phyloP scores from a whole-genome alignment of 2,329 filamentous ascomycete species.

The Sporothrix pallida region DNA sequence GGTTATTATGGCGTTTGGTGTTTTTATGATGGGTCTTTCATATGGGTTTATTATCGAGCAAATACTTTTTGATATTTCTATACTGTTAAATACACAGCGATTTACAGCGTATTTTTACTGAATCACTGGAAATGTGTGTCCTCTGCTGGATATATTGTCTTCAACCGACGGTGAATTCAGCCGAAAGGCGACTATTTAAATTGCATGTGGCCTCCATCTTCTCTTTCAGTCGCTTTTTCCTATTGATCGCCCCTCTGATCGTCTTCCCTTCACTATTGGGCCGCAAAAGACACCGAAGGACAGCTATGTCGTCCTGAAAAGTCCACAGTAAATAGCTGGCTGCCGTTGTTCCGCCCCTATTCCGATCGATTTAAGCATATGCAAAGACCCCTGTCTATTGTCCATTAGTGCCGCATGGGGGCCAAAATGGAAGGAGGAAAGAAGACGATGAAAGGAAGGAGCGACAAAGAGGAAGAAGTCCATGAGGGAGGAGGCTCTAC shows the following conservation, averaged over 20 bases:
- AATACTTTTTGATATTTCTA: background rate
- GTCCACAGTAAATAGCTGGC: background rate
- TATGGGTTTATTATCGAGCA: background rate
- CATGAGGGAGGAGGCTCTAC: background rate
- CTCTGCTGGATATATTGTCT: background rate
- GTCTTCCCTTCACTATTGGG: background rate
- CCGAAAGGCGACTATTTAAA: background rate
- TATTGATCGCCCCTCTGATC: no score
- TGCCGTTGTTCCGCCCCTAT: background rate
- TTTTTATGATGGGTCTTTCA: background rate
- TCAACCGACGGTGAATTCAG: slow-evolving; percentile 1
- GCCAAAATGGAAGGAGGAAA: background rate
- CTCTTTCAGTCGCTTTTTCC: no score
- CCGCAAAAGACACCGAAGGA: background rate
- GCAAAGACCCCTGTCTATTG: background rate
- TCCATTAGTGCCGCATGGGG: background rate
- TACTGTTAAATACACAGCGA: background rate
- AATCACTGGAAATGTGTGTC: background rate
- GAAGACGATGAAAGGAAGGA: background rate
- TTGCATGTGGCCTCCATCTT: background rate
- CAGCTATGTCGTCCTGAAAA: background rate
- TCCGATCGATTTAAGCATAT: slow-evolving; percentile 11
- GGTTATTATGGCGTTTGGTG: slow-evolving; percentile 5
- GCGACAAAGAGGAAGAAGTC: background rate
- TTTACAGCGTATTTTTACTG: background rate